These are phyloP conservation scores for Venturia asperata DNA, from an alignment of 2,329 filamentous ascomycete genomes.

Conservation along the genomic window DNA sequence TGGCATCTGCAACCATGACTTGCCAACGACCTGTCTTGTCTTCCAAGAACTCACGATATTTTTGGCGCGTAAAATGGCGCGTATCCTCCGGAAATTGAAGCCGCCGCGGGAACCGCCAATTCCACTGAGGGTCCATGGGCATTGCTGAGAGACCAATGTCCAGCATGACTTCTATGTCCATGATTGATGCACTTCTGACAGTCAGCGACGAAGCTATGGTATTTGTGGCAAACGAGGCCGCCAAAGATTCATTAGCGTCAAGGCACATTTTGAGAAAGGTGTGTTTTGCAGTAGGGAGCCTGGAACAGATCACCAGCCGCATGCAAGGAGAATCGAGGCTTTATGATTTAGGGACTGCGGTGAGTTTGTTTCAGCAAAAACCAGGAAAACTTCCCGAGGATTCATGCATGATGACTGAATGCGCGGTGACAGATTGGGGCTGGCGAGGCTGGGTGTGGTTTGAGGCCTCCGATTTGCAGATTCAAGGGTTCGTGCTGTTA, in stretches of 20 bases:
- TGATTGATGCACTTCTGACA: conserved; percentile 14
- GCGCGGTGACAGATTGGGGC: conserved; percentile 3
- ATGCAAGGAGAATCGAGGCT: neutral
- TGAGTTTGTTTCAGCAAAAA: neutral
- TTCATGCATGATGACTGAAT: conserved; percentile 4
- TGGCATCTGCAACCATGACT: conserved; percentile 19
- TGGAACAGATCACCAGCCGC: neutral
- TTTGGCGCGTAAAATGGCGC: conserved; percentile 15
- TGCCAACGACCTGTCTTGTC: conserved; percentile 17
- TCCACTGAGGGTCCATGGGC: conserved; percentile 22
- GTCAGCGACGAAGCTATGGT: neutral
- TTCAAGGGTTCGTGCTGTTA: neutral
- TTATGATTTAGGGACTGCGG: conserved; percentile 8
- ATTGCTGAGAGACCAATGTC: conserved; percentile 21
- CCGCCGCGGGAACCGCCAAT: conserved; percentile 21
- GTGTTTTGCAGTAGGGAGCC: neutral
- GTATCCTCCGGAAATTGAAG: conserved; percentile 18
- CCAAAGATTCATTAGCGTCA: neutral
- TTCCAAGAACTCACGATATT: conserved; percentile 21
- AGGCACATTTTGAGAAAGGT: neutral
- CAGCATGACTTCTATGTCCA: conserved; percentile 19
- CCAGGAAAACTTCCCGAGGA: neutral
- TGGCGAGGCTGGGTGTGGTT: neutral
- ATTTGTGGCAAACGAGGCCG: neutral
- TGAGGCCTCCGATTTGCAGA: conserved; percentile 2